A percentile compares a stretch with the other conserved stretches of the same genome.
Evolutionary conservation across 2,329 filamentous ascomycete genomes (phyloP).

Genomic region (Claviceps humidiphila): DNA sequence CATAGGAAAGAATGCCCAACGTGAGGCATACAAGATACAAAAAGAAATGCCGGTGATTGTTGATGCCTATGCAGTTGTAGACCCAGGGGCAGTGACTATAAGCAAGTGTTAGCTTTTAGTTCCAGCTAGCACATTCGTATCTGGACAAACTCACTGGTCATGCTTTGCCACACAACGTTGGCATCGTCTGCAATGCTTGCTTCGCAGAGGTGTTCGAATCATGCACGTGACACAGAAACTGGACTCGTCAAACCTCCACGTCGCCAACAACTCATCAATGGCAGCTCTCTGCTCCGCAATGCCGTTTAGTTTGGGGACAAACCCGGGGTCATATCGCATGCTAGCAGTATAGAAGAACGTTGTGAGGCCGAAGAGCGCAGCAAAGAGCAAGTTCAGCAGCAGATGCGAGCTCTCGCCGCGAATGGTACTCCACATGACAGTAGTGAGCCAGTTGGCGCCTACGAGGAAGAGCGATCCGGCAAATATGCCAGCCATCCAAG

Average conservation of each 20-base stretch:
- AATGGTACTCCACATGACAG: conserved; percentile 45
- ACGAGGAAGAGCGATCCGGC: conserved; percentile 74
- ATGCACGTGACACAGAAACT: conserved; percentile 94
- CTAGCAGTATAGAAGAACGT: conserved; percentile 76
- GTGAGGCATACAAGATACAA: conserved; percentile 74
- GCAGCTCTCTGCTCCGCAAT: conserved; percentile 79
- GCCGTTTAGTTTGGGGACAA: conserved; percentile 79
- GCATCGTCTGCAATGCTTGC: conserved; percentile 91
- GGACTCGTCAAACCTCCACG: conserved; percentile 84
- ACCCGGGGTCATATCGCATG: conserved; percentile 85
- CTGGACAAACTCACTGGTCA: conserved; percentile 59
- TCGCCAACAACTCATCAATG: conserved; percentile 72
- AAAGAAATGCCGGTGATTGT: conserved; percentile 94
- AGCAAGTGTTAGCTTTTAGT: not conserved
- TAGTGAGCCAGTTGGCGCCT: conserved; percentile 60
- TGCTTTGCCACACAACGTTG: conserved; percentile 89
- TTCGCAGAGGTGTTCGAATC: conserved; percentile 81
- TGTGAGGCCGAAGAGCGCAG: conserved; percentile 48
- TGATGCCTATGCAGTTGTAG: conserved; percentile 87
- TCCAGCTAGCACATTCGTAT: no score
- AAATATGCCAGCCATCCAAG: conserved; percentile 90
- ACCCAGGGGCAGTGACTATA: conserved; percentile 94
- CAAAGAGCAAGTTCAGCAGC: conserved; percentile 70
- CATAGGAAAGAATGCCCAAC: conserved; percentile 57
- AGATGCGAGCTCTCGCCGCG: conserved; percentile 33